phyloP scores from a whole-genome alignment of 2,329 filamentous ascomycete species.

The Talaromyces atroroseus region DNA sequence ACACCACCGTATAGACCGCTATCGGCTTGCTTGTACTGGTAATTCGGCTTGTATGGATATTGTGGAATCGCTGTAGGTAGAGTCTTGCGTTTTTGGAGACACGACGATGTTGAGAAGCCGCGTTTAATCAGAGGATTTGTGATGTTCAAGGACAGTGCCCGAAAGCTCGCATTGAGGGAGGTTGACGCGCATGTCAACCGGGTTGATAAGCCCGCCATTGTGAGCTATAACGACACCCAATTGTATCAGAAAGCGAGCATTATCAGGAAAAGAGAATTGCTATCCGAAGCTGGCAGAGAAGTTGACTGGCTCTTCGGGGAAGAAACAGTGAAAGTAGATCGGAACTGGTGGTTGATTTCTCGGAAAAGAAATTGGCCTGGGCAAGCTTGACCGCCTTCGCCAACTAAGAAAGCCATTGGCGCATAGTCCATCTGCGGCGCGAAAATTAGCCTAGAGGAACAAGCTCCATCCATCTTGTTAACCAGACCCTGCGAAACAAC shows the following conservation, averaged over 20 bases:
- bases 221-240: slow-evolving; percentile 13
- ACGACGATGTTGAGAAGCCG: slow-evolving; percentile 33
- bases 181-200: slow-evolving; percentile 27
- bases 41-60: slow-evolving; percentile 43
- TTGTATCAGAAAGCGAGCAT: neutral
- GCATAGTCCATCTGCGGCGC: slow-evolving; percentile 21
- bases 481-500: neutral
- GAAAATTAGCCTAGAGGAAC: slow-evolving; percentile 27
- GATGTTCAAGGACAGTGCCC: slow-evolving; percentile 31
- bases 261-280: neutral
- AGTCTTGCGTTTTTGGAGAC: slow-evolving; percentile 26
- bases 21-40: slow-evolving; percentile 43
- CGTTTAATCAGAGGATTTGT: slow-evolving; percentile 23
- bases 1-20: slow-evolving; percentile 44
- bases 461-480: slow-evolving; percentile 2
- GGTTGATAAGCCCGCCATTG: slow-evolving; percentile 29
- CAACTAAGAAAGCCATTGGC: slow-evolving; percentile 23
- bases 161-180: slow-evolving; percentile 35
- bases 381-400: slow-evolving; percentile 31
- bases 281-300: neutral
- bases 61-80: slow-evolving; percentile 38
- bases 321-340: neutral
- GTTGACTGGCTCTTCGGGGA: neutral
- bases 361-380: slow-evolving; percentile 18
- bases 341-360: neutral